phyloP scores from a whole-genome alignment of 2,329 filamentous ascomycete genomes.

The Claviceps quebecensis region DNA sequence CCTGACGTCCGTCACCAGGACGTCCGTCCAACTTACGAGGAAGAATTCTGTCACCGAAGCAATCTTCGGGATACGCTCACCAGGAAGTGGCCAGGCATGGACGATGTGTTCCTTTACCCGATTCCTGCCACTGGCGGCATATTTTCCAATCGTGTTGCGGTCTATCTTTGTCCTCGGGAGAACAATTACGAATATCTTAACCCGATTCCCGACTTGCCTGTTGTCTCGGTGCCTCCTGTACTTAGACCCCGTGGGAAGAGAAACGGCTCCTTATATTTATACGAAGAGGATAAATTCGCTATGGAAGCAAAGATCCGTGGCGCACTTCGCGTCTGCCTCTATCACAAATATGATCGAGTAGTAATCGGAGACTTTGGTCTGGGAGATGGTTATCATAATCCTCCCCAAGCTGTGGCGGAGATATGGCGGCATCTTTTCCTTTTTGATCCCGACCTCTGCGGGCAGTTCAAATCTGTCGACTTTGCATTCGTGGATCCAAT shows the following conservation, averaged over 20 bases:
- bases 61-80: slow-evolving; percentile 56
- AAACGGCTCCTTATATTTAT: slow-evolving; percentile 54
- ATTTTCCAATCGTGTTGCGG: slow-evolving; percentile 55
- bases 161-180: slow-evolving; percentile 53
- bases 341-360: slow-evolving; percentile 40
- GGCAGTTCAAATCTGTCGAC: slow-evolving; percentile 45
- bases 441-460: slow-evolving; percentile 46
- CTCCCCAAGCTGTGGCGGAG: slow-evolving; percentile 48
- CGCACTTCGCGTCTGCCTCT: slow-evolving; percentile 54
- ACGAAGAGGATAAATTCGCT: slow-evolving; percentile 24
- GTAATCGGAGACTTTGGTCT: slow-evolving; percentile 52
- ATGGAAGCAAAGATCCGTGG: slow-evolving; percentile 42
- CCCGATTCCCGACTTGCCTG: slow-evolving; percentile 45
- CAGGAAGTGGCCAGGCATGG: slow-evolving; percentile 39
- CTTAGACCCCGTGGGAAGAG: slow-evolving; percentile 60
- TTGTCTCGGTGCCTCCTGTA: slow-evolving; percentile 61
- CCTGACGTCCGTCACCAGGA: slow-evolving; percentile 59
- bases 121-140: slow-evolving; percentile 57
- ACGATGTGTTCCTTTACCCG: slow-evolving; percentile 46
- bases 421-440: slow-evolving; percentile 52
- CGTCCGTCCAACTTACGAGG: slow-evolving; percentile 31
- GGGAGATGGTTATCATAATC: slow-evolving; percentile 48
- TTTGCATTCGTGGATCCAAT: slow-evolving; percentile 49
- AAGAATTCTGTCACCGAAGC: slow-evolving; percentile 60
- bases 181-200: slow-evolving; percentile 46